Evolutionary conservation across 2,329 filamentous ascomycete species (phyloP).

Genomic region (Tympanopsis confertula): DNA sequence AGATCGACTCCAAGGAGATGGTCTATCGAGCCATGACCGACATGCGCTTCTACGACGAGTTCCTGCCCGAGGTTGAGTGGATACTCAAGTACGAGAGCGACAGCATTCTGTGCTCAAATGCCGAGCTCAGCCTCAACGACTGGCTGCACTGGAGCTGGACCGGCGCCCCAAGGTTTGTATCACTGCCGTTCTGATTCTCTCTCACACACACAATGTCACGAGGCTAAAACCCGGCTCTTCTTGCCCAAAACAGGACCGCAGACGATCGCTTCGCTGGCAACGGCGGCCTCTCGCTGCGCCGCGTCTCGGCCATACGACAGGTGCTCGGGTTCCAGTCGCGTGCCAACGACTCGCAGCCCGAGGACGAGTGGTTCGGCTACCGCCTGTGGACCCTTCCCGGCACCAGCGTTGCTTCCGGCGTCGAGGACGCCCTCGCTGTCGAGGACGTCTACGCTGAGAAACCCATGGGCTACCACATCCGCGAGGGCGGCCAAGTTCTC

Average conservation of each 20-base stretch:
- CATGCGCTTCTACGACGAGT: conserved; percentile 37
- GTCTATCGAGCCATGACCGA: conserved; percentile 36
- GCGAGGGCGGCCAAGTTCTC: conserved; percentile 27
- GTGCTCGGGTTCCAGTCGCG: conserved; percentile 35
- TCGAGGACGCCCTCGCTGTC: conserved; percentile 31
- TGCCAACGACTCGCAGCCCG: conserved; percentile 35
- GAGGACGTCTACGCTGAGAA: conserved; percentile 35
- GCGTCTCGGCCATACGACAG: conserved; percentile 34
- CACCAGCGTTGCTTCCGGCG: conserved; percentile 28
- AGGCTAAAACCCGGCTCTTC: neutral
- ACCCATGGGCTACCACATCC: conserved; percentile 42
- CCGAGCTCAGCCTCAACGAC: conserved; percentile 34
- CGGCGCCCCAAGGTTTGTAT: conserved; percentile 32
- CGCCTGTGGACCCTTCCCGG: conserved; percentile 33
- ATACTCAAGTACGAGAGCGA: conserved; percentile 42
- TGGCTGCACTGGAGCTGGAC: conserved; percentile 44
- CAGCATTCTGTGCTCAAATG: conserved; percentile 42
- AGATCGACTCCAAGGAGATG: conserved; percentile 32
- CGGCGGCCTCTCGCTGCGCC: conserved; percentile 40
- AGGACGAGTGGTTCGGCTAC: conserved; percentile 43
- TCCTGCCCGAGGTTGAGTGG: conserved; percentile 37
- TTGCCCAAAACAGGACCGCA: conserved; percentile 13
- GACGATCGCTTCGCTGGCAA: conserved; percentile 37
- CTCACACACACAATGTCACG: neutral
- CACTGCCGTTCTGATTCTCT: neutral